Evolutionary conservation across 1,139 yeast genomes (phyloP).

Genomic region (Scheffersomyces stambukii): DNA sequence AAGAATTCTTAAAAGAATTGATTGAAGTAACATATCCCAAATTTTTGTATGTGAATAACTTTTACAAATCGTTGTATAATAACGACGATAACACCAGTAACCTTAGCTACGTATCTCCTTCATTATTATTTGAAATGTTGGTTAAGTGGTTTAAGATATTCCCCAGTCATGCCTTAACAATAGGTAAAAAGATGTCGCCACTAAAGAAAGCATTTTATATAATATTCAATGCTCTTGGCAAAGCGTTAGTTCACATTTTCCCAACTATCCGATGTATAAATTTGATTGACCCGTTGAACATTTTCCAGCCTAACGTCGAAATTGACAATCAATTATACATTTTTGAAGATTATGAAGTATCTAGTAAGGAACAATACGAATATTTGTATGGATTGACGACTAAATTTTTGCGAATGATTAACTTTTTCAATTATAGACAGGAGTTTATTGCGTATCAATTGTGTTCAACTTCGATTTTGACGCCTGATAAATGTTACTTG

Average conservation of each 20-base stretch:
- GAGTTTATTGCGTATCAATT: slow-evolving; percentile 20
- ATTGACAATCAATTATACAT: slow-evolving; percentile 21
- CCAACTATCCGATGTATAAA: slow-evolving; percentile 32
- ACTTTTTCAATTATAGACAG: slow-evolving; percentile 28
- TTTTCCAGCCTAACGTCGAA: slow-evolving; percentile 29
- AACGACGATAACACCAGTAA: slow-evolving; percentile 13
- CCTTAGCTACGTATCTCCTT: slow-evolving; percentile 13
- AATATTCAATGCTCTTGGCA: slow-evolving; percentile 33
- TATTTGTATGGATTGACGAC: slow-evolving; percentile 16
- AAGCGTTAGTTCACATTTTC: slow-evolving; percentile 27
- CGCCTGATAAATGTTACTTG: slow-evolving; percentile 15
- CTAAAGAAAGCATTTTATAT: slow-evolving; percentile 31
- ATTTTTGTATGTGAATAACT: slow-evolving; percentile 20
- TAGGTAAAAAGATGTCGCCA: slow-evolving; percentile 26
- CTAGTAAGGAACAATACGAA: slow-evolving; percentile 15
- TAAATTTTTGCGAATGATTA: slow-evolving; percentile 21
- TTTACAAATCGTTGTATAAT: slow-evolving; percentile 15
- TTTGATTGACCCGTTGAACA: slow-evolving; percentile 32
- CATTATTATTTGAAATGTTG: slow-evolving; percentile 27
- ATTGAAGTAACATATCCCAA: slow-evolving; percentile 25
- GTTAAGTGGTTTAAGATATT: slow-evolving; percentile 32
- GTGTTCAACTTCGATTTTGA: slow-evolving; percentile 16
- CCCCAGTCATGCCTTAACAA: slow-evolving; percentile 31
- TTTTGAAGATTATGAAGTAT: slow-evolving; percentile 14
- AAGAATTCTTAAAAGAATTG: slow-evolving; percentile 25